phyloP scores from a whole-genome alignment of 2,329 filamentous ascomycete genomes.

The Mycogone perniciosa region DNA sequence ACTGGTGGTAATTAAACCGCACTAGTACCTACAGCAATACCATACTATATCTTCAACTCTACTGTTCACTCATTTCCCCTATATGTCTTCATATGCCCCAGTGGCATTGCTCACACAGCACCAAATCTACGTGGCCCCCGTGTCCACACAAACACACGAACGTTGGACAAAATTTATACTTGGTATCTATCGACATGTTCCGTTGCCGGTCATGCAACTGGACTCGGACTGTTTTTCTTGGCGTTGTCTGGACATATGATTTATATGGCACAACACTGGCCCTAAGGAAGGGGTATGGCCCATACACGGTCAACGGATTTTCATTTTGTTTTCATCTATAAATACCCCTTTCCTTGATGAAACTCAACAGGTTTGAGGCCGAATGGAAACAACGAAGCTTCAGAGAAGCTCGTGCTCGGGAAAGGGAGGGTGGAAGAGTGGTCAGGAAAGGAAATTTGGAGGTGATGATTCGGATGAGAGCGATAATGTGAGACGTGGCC shows the following conservation, averaged over 20 bases:
- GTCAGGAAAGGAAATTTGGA: background rate
- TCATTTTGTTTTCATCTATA: background rate
- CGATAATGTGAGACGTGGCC: background rate
- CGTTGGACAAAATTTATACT: background rate
- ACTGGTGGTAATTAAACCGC: conserved; percentile 10
- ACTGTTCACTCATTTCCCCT: background rate
- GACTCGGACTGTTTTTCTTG: background rate
- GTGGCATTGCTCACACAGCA: background rate
- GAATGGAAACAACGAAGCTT: background rate
- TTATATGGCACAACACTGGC: background rate
- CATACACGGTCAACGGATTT: background rate
- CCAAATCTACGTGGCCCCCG: background rate
- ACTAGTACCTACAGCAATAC: background rate
- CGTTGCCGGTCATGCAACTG: no score
- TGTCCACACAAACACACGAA: background rate
- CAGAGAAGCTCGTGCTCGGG: background rate
- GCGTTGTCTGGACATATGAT: background rate
- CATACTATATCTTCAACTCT: background rate
- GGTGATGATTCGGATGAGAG: background rate
- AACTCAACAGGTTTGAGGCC: background rate
- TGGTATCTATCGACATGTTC: no score
- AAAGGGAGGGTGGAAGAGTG: background rate
- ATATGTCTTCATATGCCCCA: background rate
- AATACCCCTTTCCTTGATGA: background rate
- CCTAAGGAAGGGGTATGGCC: background rate